Percentiles rank a stretch among this genome's conserved stretches.
These are phyloP conservation scores for Colletotrichum zoysiae DNA, from an alignment of 2,329 filamentous ascomycete genomes.

Conservation along the genomic window DNA sequence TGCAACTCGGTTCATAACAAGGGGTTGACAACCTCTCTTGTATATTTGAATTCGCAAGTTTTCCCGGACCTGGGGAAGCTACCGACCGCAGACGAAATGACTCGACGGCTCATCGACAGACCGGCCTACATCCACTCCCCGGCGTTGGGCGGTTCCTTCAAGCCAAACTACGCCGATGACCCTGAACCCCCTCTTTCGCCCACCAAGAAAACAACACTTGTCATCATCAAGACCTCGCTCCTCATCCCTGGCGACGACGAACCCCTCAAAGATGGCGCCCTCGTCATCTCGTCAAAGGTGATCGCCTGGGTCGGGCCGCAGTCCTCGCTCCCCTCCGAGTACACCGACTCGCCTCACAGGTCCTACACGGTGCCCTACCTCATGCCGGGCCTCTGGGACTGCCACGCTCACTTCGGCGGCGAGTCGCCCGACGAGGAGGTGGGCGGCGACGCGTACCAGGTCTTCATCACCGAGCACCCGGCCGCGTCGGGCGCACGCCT, in stretches of 20 bases:
- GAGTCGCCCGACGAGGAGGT: constrained; percentile 45
- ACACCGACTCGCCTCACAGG: constrained; percentile 48
- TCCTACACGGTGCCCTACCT: constrained; percentile 55
- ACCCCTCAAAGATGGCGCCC: constrained; percentile 53
- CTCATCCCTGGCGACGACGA: constrained; percentile 62
- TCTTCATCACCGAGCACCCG: constrained; percentile 45
- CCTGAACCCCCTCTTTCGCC: not conserved
- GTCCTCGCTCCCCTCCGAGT: constrained; percentile 47
- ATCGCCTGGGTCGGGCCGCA: constrained; percentile 57
- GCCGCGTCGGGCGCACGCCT: constrained; percentile 56
- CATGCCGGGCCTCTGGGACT: constrained; percentile 67
- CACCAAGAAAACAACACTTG: constrained; percentile 46
- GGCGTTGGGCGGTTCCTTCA: constrained; percentile 47
- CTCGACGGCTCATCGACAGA: constrained; percentile 21
- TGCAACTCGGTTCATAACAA: too few relatives aligned
- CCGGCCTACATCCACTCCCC: constrained; percentile 46
- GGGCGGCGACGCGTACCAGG: constrained; percentile 31
- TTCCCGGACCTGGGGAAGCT: not conserved
- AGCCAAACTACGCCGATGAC: constrained; percentile 19
- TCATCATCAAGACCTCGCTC: constrained; percentile 50
- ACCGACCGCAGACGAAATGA: constrained; percentile 13
- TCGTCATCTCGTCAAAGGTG: constrained; percentile 53
- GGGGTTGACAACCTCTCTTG: too few relatives aligned
- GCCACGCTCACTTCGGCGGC: constrained; percentile 62
- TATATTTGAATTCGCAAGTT: too few relatives aligned